phyloP scores from a whole-genome alignment of 768 basidiomycete species.

The Goffeauzyma gilvescens region DNA sequence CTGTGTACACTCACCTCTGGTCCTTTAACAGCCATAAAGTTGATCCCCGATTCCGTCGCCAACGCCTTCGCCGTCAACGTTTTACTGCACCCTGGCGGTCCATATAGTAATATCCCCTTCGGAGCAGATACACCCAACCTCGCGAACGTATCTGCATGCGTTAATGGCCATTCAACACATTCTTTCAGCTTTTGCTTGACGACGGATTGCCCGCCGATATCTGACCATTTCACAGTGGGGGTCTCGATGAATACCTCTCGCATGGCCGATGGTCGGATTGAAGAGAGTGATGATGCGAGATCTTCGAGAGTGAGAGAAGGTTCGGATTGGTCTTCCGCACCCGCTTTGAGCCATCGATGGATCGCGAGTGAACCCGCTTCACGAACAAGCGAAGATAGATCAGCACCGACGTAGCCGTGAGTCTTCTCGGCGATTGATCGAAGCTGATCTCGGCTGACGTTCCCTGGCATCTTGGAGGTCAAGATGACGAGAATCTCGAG shows the following conservation, averaged over 20 bases:
- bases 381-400: conserved; percentile 74
- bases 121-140: conserved; percentile 75
- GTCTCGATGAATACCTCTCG: conserved; percentile 79
- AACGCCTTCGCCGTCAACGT: conserved; percentile 80
- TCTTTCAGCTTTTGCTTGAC: conserved; percentile 75
- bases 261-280: conserved; percentile 79
- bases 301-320: conserved; percentile 41
- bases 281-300: conserved; percentile 50
- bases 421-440: conserved; percentile 48
- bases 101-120: conserved; percentile 75
- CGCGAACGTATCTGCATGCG: conserved; percentile 67
- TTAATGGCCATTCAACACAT: conserved; percentile 84
- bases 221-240: conserved; percentile 59
- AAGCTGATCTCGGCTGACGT: conserved; percentile 45
- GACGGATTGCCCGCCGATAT: conserved; percentile 68
- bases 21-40: conserved; percentile 92
- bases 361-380: conserved; percentile 84
- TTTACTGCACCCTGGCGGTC: conserved; percentile 94
- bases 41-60: conserved; percentile 81
- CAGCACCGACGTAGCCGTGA: conserved; percentile 94
- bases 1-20: conserved; percentile 69
- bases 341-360: conserved; percentile 47
- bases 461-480: conserved; percentile 59
- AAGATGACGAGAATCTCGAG: conserved; percentile 71
- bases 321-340: background rate